Evolutionary conservation across 2,329 filamentous ascomycete genomes (phyloP), one percentile per base, ranked within the genome.

Genomic region (Diaporthe sp.): DNA sequence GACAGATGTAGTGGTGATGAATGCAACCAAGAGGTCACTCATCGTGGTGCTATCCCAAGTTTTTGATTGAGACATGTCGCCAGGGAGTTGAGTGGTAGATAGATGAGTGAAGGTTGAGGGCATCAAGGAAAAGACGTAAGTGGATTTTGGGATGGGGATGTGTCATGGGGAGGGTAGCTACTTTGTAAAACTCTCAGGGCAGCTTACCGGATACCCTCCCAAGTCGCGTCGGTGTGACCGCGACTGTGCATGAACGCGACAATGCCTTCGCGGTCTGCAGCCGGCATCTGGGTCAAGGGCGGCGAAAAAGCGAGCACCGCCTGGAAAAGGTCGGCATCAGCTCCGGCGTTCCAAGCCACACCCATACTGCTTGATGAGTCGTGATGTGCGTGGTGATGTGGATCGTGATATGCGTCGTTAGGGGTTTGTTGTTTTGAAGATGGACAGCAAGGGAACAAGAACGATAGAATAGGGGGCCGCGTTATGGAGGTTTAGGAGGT

Each of bases 301-400:
- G 55, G 76, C 39, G 58, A 31, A 7, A 53, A 68, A 22, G 17
- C 69, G 19, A 82, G 71, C 55, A 82, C 73, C 19, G 79, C 79
- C 72, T 79, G 74, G 57, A 83, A 81, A 5, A 83, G 78, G 70
- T 80, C 80, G 9, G 79, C 75, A 6, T 78, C 74, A 4, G 82
- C 78, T 10, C 80, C 77, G 13, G 77, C 74, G 17, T 82, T 81
- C 81, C 82, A 83, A 65, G 79, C 77, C 53, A 78, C 62, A 25
- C 80, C 78, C 81, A 83, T 83, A 1, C 57, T 68, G 13, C 34
- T 69, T 13, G 13, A 39, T 55, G n/a, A 13, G 34, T 42, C n/a
- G 49, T 68, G 42, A 28, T 39, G 19, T 15, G 39, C 7, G 39
- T 62, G n/a, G 59, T 28, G 58, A 34, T 57, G 31, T 34, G 58